Evolutionary conservation across 2,329 filamentous ascomycete species (phyloP), one percentile per base, ranked within the genome.

Genomic region (Fusarium tanahbumbuense): DNA sequence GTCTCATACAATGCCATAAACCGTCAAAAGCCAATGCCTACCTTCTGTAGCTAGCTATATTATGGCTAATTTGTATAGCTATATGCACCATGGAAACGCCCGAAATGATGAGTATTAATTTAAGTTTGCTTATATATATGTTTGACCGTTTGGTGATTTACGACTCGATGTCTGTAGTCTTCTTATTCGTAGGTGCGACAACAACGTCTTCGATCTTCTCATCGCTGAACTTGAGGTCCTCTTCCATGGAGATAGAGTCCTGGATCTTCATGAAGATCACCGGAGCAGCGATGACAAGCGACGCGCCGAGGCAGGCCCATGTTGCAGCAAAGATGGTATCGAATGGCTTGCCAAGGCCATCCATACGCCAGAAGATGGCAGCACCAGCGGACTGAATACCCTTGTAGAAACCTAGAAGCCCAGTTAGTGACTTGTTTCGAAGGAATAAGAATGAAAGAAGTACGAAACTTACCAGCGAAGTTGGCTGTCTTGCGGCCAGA

Each of bases 401-500:
- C 70, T 96, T 96, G 87, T 96, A 96, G 84, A 95, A 76, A 22
- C 93, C 94, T 55, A 92, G 4, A 34, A 15, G 15, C 20, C 6
- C 12, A 44, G 41, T 75, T 27, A 73, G 52, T 11, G 12, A 32
- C 47, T 8, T 32, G 15, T 3, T 30, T 27, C 32, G n/a, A 23
- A 41, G 4, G 12, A 5, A 22, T 11, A 15, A 10, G 7, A 48
- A 6, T 34, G n/a, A 28, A 23, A 30, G 2, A 40, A 32, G 8
- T 34, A 8, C 22, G 12, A 8, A 18, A 54, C 73, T 67, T 71
- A 75, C 74, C 74, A 54, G 74, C 92, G 78, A 95, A 91, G 83
- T 97, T 97, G 83, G 94, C 94, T 25, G 94, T 88, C 81, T 93
- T 95, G 79, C 94, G 93, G 66, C 92, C 89, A 70, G 94, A 97